Conservation (phyloP, 495 filamentous ascomycete genomes). For the Penicillium crystallinum region DNA sequence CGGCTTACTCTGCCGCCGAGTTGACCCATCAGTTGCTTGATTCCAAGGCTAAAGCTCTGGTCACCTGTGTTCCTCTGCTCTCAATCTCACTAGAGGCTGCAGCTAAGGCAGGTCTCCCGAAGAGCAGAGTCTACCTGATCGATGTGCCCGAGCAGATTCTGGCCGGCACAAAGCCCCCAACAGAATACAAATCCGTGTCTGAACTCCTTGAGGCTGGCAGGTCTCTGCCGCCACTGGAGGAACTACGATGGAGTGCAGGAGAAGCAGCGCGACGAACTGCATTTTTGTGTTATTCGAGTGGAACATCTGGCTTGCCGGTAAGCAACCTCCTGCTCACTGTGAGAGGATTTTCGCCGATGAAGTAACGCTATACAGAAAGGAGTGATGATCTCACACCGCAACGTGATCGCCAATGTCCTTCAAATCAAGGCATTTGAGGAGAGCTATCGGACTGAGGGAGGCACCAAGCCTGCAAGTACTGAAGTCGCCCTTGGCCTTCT, state of each 20-base stretch:
- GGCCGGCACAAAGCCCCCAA: conserved; percentile 41
- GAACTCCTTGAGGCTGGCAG: conserved; percentile 63
- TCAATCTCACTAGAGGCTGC: conserved; percentile 66
- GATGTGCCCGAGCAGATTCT: conserved; percentile 54
- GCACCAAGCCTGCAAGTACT: conserved; percentile 32
- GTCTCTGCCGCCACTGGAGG: conserved; percentile 56
- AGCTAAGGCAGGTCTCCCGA: conserved; percentile 59
- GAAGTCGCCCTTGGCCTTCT: conserved; percentile 69
- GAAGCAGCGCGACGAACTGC: conserved; percentile 72
- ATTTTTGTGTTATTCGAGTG: conserved; percentile 85
- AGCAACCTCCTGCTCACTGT: conserved; percentile 16
- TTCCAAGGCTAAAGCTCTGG: conserved; percentile 68
- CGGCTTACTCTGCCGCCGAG: conserved; percentile 70
- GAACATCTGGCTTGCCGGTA: conserved; percentile 81
- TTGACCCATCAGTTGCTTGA: conserved; percentile 74
- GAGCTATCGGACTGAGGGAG: conserved; percentile 29
- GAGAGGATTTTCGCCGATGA: neutral
- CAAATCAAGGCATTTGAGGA: conserved; percentile 56
- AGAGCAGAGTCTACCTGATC: conserved; percentile 68
- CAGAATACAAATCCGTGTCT: conserved; percentile 63
- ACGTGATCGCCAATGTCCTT: conserved; percentile 80
- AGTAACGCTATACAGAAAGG: conserved; percentile 60
- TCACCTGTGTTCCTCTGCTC: conserved; percentile 75
- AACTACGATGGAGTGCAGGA: conserved; percentile 63
- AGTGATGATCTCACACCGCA: conserved; percentile 85